Conservation (phyloP, 306 rosid species). For the Cucurbita pepo region DNA sequence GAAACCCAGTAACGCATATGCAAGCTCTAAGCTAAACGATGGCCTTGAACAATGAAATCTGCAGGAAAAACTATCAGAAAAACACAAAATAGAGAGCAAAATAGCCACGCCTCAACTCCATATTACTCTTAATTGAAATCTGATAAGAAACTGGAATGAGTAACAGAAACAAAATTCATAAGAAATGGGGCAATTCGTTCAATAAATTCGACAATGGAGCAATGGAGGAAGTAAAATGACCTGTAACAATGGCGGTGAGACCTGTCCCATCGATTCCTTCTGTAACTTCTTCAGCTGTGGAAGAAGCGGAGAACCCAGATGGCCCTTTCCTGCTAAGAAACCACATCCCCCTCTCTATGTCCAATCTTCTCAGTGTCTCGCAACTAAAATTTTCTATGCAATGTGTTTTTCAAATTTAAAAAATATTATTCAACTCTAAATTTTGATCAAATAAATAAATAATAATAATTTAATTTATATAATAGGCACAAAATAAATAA, state of each 20-base stretch:
- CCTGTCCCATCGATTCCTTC: slow-evolving; percentile 33
- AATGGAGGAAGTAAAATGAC: slow-evolving; percentile 5
- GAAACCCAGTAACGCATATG: background rate
- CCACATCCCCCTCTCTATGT: slow-evolving; percentile 30
- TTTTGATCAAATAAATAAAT: too few relatives aligned
- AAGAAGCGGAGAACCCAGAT: slow-evolving; percentile 61
- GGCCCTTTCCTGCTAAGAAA: slow-evolving; percentile 30
- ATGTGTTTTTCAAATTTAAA: too few relatives aligned
- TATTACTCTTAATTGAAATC: background rate
- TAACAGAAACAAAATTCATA: background rate
- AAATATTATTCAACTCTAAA: too few relatives aligned
- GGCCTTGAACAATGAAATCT: background rate
- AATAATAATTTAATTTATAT: too few relatives aligned
- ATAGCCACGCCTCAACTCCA: background rate
- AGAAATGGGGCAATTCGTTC: background rate
- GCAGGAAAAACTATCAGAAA: background rate
- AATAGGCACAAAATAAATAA: too few relatives aligned
- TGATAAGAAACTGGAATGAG: background rate
- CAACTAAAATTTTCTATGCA: too few relatives aligned
- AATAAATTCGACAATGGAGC: background rate
- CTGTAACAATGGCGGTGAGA: slow-evolving; percentile 69
- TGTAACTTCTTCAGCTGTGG: slow-evolving; percentile 65
- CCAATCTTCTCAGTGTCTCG: background rate
- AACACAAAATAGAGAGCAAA: background rate
- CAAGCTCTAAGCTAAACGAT: background rate